phyloP scores from a whole-genome alignment of 2,329 filamentous ascomycete genomes.

The Neopestalotiopsis rosae region DNA sequence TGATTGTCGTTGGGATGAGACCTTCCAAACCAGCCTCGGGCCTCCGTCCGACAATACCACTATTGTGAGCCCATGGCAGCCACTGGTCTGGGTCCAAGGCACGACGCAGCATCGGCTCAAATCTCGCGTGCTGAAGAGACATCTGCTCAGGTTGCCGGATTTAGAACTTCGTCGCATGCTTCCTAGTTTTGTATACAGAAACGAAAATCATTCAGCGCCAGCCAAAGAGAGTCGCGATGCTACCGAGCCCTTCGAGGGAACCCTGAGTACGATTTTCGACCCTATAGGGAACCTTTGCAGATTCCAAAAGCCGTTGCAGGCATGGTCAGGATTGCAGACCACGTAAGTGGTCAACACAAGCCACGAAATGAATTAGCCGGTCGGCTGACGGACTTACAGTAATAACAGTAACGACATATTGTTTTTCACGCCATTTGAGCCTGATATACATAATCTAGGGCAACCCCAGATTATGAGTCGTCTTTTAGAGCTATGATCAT shows the following conservation, averaged over 20 bases:
- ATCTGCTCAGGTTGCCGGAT: neutral
- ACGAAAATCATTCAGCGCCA: neutral
- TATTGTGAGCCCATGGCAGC: neutral
- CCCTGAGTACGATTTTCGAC: neutral
- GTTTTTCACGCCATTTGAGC: neutral
- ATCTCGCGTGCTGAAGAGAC: conserved; percentile 4
- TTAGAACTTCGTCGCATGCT: conserved; percentile 1
- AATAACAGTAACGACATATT: conserved; percentile 9
- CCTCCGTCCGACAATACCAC: conserved; percentile 8
- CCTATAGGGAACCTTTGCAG: neutral
- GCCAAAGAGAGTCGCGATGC: neutral
- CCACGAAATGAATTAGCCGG: neutral
- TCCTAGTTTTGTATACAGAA: neutral
- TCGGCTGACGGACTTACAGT: neutral
- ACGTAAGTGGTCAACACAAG: neutral
- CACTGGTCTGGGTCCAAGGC: neutral
- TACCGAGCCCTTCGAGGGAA: conserved; percentile 2
- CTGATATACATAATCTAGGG: conserved; percentile 2
- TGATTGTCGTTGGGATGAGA: conserved; percentile 10
- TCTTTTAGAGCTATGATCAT: neutral
- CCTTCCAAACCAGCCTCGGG: conserved; percentile 8
- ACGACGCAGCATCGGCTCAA: neutral
- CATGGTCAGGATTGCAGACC: neutral
- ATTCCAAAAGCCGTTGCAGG: neutral
- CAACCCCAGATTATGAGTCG: neutral